Percentiles rank a stretch among this genome's conserved stretches.
phyloP scores from a whole-genome alignment of 225 moss, liverwort and hornwort species.

The Bryoerythrophyllum caledonicum region DNA sequence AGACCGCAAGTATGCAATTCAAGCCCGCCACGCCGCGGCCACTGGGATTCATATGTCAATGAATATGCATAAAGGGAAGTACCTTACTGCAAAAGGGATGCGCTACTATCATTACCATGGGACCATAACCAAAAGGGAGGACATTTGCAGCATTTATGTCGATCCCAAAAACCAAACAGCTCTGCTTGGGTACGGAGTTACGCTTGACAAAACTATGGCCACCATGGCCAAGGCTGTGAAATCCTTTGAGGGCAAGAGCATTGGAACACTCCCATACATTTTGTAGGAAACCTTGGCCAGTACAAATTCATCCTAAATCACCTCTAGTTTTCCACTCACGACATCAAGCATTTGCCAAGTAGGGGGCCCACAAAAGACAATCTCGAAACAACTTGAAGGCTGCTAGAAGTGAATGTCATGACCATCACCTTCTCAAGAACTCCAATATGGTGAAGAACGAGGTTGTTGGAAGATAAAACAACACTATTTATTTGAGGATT shows the following conservation, averaged over 20 bases:
- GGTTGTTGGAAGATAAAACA: no score
- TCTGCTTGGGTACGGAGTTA: not conserved
- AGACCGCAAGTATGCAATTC: conserved; percentile 45
- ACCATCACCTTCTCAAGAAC: no score
- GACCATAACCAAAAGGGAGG: conserved; percentile 33
- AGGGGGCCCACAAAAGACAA: no score
- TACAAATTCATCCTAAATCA: not conserved
- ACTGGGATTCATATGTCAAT: conserved; percentile 54
- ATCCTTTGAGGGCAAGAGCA: conserved; percentile 28
- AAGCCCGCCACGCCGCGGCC: conserved; percentile 47
- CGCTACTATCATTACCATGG: conserved; percentile 63
- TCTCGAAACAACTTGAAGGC: no score
- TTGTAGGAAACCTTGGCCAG: conserved; percentile 8
- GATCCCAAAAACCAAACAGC: conserved; percentile 25
- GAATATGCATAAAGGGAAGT: conserved; percentile 38
- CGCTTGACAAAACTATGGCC: conserved; percentile 37
- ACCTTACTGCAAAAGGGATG: conserved; percentile 12
- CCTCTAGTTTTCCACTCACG: no score
- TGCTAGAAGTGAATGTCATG: no score
- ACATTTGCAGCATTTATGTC: conserved; percentile 32
- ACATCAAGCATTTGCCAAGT: no score
- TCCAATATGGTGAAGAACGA: no score
- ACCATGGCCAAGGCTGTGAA: conserved; percentile 24
- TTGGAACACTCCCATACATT: conserved; percentile 36
- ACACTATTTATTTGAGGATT: no score